These are phyloP conservation scores for Nelumbo lutea DNA, from an alignment of 164 flowering plant species.

Conservation along the genomic window DNA sequence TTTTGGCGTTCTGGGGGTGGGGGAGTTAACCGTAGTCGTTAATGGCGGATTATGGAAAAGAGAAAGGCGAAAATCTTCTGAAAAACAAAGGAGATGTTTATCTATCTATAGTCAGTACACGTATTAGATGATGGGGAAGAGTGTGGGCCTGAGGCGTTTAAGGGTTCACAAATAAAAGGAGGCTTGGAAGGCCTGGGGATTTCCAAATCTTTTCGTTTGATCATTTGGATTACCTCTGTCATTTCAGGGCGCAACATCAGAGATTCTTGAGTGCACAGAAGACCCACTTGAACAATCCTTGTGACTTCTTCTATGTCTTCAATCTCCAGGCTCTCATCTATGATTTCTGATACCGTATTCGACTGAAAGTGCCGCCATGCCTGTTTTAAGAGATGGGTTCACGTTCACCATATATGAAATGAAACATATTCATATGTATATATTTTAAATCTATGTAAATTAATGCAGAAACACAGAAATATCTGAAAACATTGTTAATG, in stretches of 20 bases:
- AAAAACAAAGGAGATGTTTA: too few species aligned
- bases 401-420: neutral
- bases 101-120: too few species aligned
- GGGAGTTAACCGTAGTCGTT: too few species aligned
- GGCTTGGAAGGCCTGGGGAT: constrained; percentile 43
- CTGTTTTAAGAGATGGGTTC: constrained; percentile 23
- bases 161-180: constrained; percentile 32
- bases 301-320: constrained; percentile 28
- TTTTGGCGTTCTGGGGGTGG: too few species aligned
- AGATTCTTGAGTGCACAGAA: constrained; percentile 45
- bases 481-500: neutral
- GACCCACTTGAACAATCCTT: constrained; percentile 41
- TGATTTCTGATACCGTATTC: constrained; percentile 24
- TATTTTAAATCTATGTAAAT: neutral
- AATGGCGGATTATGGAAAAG: too few species aligned
- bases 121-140: too few species aligned
- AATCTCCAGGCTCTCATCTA: constrained; percentile 33
- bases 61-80: too few species aligned
- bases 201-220: constrained; percentile 15
- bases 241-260: constrained; percentile 36
- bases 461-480: neutral
- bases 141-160: constrained; percentile 3
- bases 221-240: constrained; percentile 31
- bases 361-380: constrained; percentile 52
- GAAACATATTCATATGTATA: neutral